These are phyloP conservation scores for Zanthoxylum bungeanum DNA, from an alignment of 345 rosid genomes.

Conservation along the genomic window DNA sequence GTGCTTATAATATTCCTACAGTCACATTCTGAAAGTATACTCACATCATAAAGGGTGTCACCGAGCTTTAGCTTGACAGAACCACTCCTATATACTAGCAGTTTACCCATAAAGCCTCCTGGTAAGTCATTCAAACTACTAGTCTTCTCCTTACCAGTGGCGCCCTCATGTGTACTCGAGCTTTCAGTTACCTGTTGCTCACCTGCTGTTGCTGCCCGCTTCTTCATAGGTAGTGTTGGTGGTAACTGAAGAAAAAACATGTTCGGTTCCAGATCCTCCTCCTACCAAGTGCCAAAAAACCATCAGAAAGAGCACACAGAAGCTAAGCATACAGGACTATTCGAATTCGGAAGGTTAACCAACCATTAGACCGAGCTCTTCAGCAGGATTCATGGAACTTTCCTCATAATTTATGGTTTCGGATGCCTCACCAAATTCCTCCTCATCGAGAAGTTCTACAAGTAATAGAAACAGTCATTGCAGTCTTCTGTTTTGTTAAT, in stretches of 20 bases:
- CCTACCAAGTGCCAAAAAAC: conserved; percentile 50
- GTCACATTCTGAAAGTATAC: conserved; percentile 26
- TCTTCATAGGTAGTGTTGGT: conserved; percentile 48
- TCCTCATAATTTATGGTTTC: conserved; percentile 34
- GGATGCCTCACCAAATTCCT: conserved; percentile 59
- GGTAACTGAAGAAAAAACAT: conserved; percentile 73
- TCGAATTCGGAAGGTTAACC: conserved; percentile 23
- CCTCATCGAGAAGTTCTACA: conserved; percentile 66
- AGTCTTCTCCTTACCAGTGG: conserved; percentile 16
- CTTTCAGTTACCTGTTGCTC: conserved; percentile 31
- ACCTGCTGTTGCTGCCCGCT: conserved; percentile 35
- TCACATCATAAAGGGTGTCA: conserved; percentile 62
- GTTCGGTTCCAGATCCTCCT: conserved; percentile 55
- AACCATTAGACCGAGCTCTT: conserved; percentile 59
- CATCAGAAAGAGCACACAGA: conserved; percentile 11
- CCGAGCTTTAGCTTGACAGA: conserved; percentile 85
- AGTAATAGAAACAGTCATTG: conserved; percentile 18
- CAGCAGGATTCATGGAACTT: conserved; percentile 40
- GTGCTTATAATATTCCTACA: background rate
- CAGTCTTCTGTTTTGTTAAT: background rate
- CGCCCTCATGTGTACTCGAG: conserved; percentile 18
- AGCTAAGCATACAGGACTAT: conserved; percentile 4
- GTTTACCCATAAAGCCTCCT: conserved; percentile 80
- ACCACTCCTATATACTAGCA: conserved; percentile 79
- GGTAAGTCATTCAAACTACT: conserved; percentile 48